Evolutionary conservation across 2,329 filamentous ascomycete genomes (phyloP).

Genomic region (Diaporthe longicolla): DNA sequence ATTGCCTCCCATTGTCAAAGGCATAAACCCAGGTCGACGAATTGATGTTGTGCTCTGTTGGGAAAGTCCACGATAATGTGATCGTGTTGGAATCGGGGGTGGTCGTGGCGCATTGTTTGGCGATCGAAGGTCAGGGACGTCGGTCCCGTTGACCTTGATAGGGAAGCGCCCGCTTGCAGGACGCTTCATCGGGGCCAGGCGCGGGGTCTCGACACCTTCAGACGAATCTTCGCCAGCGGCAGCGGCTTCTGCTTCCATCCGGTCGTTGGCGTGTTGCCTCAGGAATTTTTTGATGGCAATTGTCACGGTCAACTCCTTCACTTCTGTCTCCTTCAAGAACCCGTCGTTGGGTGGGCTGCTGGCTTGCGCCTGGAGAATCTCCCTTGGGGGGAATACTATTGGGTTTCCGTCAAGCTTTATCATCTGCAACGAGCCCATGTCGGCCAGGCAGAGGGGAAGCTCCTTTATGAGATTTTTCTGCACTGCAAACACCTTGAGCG

Average conservation of each 20-base stretch:
- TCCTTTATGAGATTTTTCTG: slow-evolving; percentile 90
- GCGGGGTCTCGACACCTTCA: slow-evolving; percentile 85
- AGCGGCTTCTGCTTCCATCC: slow-evolving; percentile 66
- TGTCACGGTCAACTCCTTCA: slow-evolving; percentile 72
- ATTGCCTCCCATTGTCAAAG: slow-evolving; percentile 73
- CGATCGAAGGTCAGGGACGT: slow-evolving; percentile 77
- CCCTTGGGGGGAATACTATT: slow-evolving; percentile 82
- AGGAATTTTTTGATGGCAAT: slow-evolving; percentile 74
- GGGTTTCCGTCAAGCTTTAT: slow-evolving; percentile 93
- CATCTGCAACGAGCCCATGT: slow-evolving; percentile 91
- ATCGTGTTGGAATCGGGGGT: slow-evolving; percentile 84
- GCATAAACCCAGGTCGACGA: slow-evolving; percentile 81
- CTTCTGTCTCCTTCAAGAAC: slow-evolving; percentile 72
- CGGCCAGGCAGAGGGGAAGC: slow-evolving; percentile 85
- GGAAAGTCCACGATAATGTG: slow-evolving; percentile 83
- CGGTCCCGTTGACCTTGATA: slow-evolving; percentile 79
- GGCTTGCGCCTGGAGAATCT: slow-evolving; percentile 73
- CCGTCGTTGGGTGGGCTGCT: slow-evolving; percentile 69
- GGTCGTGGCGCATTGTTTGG: slow-evolving; percentile 73
- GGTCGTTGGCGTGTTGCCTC: slow-evolving; percentile 66
- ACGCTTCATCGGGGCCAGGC: slow-evolving; percentile 73
- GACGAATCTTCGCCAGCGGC: slow-evolving; percentile 69
- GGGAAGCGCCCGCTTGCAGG: slow-evolving; percentile 76
- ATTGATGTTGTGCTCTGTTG: slow-evolving; percentile 73
- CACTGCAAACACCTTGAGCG: slow-evolving; percentile 89